Base-by-base conservation (phyloP, 768 basidiomycete species). In the Hygrocybe punicea region DNA sequence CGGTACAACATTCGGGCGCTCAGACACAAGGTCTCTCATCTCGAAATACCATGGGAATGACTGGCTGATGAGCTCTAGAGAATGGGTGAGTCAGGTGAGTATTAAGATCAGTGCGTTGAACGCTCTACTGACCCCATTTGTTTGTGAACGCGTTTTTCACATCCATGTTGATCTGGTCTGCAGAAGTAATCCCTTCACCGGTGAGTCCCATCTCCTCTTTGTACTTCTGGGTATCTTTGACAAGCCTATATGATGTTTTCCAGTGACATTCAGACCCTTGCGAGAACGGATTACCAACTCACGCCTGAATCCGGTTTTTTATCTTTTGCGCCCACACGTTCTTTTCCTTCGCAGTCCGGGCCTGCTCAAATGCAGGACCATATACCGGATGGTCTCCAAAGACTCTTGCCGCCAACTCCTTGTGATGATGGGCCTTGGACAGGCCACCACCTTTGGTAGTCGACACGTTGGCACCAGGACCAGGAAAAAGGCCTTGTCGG, bases 401-500 rank as follows among this genome's bases (percentile, higher is more conserved):
- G n/a, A 63, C 19, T 11, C 36, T 44, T 2, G 24, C 34, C 1
- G 62, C 62, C 3, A 63, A 2, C 16, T 25, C 42, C 36, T 44
- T 61, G 11, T 63, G 62, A 19, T 52, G 51, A 6, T 55, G 53
- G 4, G 59, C 60, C 45, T 65, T 65, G n/a, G 23, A 17, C 51
- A 57, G 51, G 5, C 64, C 62, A 29, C 56, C 58, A 3, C 53
- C 56, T 39, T 53, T 57, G 8, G 44, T 21, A 29, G 57, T 58
- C 17, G 53, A 55, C n/a, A 44, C 40, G 35, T 62, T 59, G 7
- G 42, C 29, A 5, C 62, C 62, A 7, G 60, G 57, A 9, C 56
- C 36, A 16, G 64, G 64, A 45, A 63, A 65, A 5, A 65, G 54
- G 25, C 58, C 62, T 34, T 60, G 64, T 36, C 58, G 59, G 56